These are phyloP conservation scores for Ophiostoma australiae DNA, from an alignment of 2,329 filamentous ascomycete species.

Conservation along the genomic window DNA sequence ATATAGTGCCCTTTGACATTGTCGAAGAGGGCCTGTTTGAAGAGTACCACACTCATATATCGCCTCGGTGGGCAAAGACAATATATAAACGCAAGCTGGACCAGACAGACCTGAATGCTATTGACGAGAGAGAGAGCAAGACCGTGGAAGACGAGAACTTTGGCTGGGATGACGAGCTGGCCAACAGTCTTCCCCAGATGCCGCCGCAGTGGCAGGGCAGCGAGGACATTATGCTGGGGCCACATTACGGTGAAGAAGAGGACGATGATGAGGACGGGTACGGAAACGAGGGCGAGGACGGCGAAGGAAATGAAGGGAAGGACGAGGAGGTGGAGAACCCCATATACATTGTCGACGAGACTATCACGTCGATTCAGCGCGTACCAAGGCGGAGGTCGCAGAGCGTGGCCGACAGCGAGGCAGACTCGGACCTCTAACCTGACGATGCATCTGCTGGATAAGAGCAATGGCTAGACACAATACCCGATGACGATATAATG, in stretches of 20 bases:
- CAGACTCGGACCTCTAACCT: constrained; percentile 24
- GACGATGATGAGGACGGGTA: constrained; percentile 25
- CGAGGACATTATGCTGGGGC: constrained; percentile 55
- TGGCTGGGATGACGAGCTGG: constrained; percentile 56
- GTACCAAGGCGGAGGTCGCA: not conserved
- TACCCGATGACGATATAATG: not conserved
- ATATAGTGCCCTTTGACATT: constrained; percentile 48
- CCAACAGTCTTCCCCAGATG: constrained; percentile 48
- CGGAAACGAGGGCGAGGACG: not conserved
- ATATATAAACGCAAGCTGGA: constrained; percentile 60
- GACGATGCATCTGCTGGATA: not conserved
- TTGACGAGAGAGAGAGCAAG: constrained; percentile 30
- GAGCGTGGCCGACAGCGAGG: constrained; percentile 28
- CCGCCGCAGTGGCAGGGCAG: constrained; percentile 66
- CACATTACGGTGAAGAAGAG: constrained; percentile 24
- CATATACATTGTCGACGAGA: not conserved
- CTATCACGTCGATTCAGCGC: constrained; percentile 7
- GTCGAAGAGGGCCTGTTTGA: constrained; percentile 41
- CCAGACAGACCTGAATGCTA: constrained; percentile 56
- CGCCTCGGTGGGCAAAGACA: constrained; percentile 31
- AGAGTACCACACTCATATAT: constrained; percentile 37
- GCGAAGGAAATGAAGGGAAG: constrained; percentile 9
- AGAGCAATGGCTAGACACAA: not conserved
- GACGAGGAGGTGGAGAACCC: constrained; percentile 14
- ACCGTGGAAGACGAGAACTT: constrained; percentile 63